phyloP scores from a whole-genome alignment of 2,329 filamentous ascomycete genomes.

The Hysterium pulicare region DNA sequence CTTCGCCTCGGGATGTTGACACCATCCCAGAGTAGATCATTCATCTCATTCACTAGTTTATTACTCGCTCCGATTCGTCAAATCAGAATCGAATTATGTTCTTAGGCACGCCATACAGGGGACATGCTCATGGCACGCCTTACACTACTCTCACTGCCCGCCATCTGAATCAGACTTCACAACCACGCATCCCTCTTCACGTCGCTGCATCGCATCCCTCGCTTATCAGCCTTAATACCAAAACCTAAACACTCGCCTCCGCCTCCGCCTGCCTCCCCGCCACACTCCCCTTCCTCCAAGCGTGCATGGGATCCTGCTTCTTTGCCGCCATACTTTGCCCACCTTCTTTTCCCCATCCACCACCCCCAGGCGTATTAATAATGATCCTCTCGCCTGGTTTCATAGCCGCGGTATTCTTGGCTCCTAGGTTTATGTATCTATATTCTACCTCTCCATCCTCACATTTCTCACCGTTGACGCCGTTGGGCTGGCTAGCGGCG shows the following conservation, averaged over 20 bases:
- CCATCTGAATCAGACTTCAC: too few species aligned
- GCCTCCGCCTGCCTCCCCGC: constrained; percentile 53
- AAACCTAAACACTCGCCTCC: constrained; percentile 37
- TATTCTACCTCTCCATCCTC: constrained; percentile 50
- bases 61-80: too few species aligned
- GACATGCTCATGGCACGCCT: too few species aligned
- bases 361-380: constrained; percentile 73
- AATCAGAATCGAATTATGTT: too few species aligned
- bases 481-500: constrained; percentile 5
- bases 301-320: constrained; percentile 56
- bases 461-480: constrained; percentile 17
- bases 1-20: too few species aligned
- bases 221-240: too few species aligned
- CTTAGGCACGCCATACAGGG: too few species aligned
- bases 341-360: constrained; percentile 67
- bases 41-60: too few species aligned
- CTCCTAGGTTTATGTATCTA: constrained; percentile 68
- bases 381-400: constrained; percentile 74
- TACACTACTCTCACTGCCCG: too few species aligned
- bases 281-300: constrained; percentile 60
- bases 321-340: constrained; percentile 51
- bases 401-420: constrained; percentile 78
- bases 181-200: too few species aligned
- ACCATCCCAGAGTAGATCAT: too few species aligned
- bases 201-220: too few species aligned